Base-by-base conservation (phyloP, 257 asterid genomes). In the Catharanthus roseus region DNA sequence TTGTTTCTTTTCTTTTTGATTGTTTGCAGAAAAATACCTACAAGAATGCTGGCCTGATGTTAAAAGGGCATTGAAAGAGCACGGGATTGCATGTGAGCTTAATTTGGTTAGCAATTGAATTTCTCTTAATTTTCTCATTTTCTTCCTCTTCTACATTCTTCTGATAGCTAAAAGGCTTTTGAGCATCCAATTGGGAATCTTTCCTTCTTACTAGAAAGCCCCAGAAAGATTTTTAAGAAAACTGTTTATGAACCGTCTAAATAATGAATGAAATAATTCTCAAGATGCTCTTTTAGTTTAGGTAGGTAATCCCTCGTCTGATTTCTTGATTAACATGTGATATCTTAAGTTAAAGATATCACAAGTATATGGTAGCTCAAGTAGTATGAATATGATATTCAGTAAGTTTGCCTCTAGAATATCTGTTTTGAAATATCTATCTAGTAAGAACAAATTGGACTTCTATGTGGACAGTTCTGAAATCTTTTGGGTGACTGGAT, bases 11-110 rank as follows among this genome's bases (percentile, higher is more conserved):
- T 16, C 21, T 18, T 45, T 26, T 67, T 56, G 16, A 21, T 41
- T 49, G 8, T 64, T 45, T 79, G 54, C 79, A 90, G 98, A 90
- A 63, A 92, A 90, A 74, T 92, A 92, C 79, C 81, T 92, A 85
- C 97, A 88, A 75, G 97, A 92, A 53, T 86, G 96, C 75, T 92
- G 97, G 97, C 95, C 93, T 21, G 69, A 71, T 12, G 97, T 92
- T 12, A 88, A 83, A 82, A 85, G 93, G 39, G 91, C 96, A 36
- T 73, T 88, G 69, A 90, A 90, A 72, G 98, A 88, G 83, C 56
- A 85, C 67, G 95, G 93, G 42, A 70, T 92, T 78, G 75, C 85
- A 49, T 79, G 89, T 41, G 93, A 85, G 70, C 81, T 92, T 67
- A 85, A 92, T 77, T 77, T 90, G 95, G 98, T 92, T 76, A 75